A percentile compares a stretch with the other conserved stretches of the same genome.
Evolutionary conservation across 805 yeast genomes (phyloP).

Genomic region (Lipomyces yamanashiensis): DNA sequence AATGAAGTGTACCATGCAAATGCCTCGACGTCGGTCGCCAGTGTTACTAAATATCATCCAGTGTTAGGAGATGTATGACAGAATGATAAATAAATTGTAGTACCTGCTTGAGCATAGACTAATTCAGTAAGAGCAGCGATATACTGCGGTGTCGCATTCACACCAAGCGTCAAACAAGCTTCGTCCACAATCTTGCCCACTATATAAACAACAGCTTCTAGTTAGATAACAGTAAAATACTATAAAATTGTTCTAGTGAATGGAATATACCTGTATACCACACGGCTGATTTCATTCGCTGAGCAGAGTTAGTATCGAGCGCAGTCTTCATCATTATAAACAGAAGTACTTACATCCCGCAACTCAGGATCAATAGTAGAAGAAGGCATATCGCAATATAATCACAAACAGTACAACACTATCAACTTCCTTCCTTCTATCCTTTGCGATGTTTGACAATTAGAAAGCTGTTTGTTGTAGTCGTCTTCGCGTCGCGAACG

Average conservation of each 20-base stretch:
- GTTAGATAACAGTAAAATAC: background rate
- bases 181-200: slow-evolving; percentile 43
- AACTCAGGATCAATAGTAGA: slow-evolving; percentile 10
- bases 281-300: slow-evolving; percentile 41
- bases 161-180: slow-evolving; percentile 38
- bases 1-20: slow-evolving; percentile 38
- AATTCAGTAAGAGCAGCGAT: slow-evolving; percentile 44
- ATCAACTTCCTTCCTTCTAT: background rate
- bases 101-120: slow-evolving; percentile 43
- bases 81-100: too few species aligned
- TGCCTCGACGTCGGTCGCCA: slow-evolving; percentile 42
- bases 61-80: background rate
- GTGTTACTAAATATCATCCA: slow-evolving; percentile 28
- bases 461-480: background rate
- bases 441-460: background rate
- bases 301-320: background rate
- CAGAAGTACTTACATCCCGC: background rate
- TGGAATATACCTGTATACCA: slow-evolving; percentile 39
- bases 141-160: slow-evolving; percentile 43
- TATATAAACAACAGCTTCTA: background rate
- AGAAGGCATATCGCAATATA: background rate
- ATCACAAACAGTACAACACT: background rate
- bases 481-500: slow-evolving; percentile 16
- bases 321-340: background rate
- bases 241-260: background rate